Base-by-base conservation (phyloP, 2,329 filamentous ascomycete species). In the Thielaviopsis populi region DNA sequence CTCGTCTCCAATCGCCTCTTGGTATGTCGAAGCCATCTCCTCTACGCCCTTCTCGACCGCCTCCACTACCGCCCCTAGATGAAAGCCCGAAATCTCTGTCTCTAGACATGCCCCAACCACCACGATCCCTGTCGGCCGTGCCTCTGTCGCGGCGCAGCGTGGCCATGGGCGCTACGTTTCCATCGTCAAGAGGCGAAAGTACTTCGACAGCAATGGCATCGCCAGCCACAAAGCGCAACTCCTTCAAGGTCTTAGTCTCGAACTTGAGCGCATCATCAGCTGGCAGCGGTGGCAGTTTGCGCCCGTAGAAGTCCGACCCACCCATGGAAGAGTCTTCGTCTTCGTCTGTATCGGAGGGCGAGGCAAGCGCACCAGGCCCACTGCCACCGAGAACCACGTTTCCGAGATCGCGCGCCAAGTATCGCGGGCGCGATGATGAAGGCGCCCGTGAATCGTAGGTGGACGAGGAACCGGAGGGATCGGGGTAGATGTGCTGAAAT, bases 191-290 rank as follows among this genome's bases (percentile, higher is more conserved):
- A 0, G 89, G 89, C 50, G 89, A 85, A 64, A 92, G 77, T 66
- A 96, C 85, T 4, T 89, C 88, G 72, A 89, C 92, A 65, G 87
- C 86, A 48, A 97, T 80, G 71, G 88, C 95, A 73, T 97, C 92
- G 0, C 92, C 92, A 67, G 94, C 87, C 11, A 96, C 87, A 70
- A 96, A 95, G 24, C 86, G 82, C 41, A 83, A 84, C 63, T 95
- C 89, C 43, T 79, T 79, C 40, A 97, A 75, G 8, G 88, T 91
- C 75, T 87, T 92, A 33, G 84, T 79, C 11, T 83, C 80, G 33
- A 89, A 85, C 5, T 81, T 81, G 22, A 62, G 41, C 78, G 78
- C 72, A 71, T 67, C 69, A 69, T 68, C 68, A 72, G 65, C 69
- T 70, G 67, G 7, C 68, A 70, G 54, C 70, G 72, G 58, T 74